Percentiles rank a stretch among this genome's conserved stretches.
Evolutionary conservation across 1,284 basidiomycete species (phyloP).

Genomic region (Stereum hirsutum): DNA sequence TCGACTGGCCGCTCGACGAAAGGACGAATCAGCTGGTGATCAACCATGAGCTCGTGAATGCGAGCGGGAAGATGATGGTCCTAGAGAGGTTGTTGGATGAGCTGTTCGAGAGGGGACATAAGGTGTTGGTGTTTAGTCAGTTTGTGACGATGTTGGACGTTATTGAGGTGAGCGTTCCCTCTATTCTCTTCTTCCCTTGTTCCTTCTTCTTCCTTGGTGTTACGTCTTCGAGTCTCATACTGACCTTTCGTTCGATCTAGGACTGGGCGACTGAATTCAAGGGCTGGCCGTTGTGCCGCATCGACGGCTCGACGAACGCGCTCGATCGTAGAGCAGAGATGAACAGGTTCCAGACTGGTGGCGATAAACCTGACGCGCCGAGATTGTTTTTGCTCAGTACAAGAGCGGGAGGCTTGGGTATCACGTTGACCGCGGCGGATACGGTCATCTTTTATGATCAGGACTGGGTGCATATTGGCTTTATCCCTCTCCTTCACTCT

Average conservation of each 20-base stretch:
- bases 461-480: slow-evolving; percentile 66
- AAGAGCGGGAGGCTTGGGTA: slow-evolving; percentile 84
- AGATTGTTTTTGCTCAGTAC: slow-evolving; percentile 88
- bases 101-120: slow-evolving; percentile 78
- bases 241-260: slow-evolving; percentile 23
- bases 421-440: slow-evolving; percentile 91
- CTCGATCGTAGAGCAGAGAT: slow-evolving; percentile 81
- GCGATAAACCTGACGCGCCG: slow-evolving; percentile 55
- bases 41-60: slow-evolving; percentile 73
- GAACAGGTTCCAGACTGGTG: slow-evolving; percentile 76
- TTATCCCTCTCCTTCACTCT: not conserved
- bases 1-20: slow-evolving; percentile 79
- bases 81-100: slow-evolving; percentile 83
- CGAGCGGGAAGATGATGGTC: slow-evolving; percentile 95
- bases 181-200: not conserved
- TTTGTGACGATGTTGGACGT: slow-evolving; percentile 96
- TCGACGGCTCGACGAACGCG: slow-evolving; percentile 80
- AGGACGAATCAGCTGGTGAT: slow-evolving; percentile 50
- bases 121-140: slow-evolving; percentile 91
- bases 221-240: slow-evolving; percentile 1
- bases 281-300: slow-evolving; percentile 77
- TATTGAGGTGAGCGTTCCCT: slow-evolving; percentile 55
- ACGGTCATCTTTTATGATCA: slow-evolving; percentile 94
- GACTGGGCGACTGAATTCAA: slow-evolving; percentile 85
- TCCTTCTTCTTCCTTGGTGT: slow-evolving; percentile 2